Percentiles rank a stretch among this genome's conserved stretches.
phyloP scores from a whole-genome alignment of 345 rosid genomes.

The Psidium guajava region DNA sequence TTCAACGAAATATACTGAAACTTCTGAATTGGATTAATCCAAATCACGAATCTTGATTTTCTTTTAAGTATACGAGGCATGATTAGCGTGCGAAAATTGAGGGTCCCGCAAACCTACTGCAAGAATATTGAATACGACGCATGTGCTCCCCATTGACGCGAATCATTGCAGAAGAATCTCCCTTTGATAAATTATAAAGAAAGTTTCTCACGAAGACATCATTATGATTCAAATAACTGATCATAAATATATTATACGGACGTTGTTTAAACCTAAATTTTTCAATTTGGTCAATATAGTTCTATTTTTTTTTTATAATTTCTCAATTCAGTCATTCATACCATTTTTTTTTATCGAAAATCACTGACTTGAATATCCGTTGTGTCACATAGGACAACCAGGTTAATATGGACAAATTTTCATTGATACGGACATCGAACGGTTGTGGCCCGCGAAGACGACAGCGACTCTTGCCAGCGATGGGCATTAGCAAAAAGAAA shows the following conservation, averaged over 20 bases:
- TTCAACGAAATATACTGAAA: background rate
- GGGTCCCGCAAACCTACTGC: background rate
- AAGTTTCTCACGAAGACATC: background rate
- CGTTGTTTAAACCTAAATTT: accelerated
- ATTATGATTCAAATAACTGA: no score
- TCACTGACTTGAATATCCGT: no score
- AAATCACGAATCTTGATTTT: background rate
- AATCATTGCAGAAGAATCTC: background rate
- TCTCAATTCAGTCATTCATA: accelerated
- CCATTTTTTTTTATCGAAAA: background rate
- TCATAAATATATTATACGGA: no score
- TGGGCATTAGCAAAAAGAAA: background rate
- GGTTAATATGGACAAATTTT: no score
- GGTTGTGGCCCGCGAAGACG: background rate
- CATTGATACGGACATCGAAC: no score
- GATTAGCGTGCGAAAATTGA: background rate
- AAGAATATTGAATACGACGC: background rate
- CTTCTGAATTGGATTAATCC: background rate
- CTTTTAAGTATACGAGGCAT: background rate
- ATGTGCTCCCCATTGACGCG: background rate
- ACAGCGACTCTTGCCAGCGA: accelerated
- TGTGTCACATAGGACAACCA: no score
- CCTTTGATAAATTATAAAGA: background rate
- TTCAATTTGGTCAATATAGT: no score
- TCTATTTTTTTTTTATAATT: no score